Base-by-base conservation (phyloP, 2,329 filamentous ascomycete species). In the Rhytidhysteron rufulum region DNA sequence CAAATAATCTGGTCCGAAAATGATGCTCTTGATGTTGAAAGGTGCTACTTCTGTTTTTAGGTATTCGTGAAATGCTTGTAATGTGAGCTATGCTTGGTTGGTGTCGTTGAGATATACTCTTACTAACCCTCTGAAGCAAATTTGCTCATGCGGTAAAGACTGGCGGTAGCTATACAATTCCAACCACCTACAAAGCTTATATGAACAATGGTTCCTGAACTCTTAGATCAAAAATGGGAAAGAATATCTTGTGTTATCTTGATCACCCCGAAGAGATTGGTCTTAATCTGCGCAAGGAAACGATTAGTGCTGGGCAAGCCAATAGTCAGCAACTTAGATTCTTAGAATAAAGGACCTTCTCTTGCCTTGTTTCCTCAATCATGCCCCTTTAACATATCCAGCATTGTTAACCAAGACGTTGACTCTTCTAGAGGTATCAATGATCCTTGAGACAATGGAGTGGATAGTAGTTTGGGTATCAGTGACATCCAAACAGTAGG, bases 401-500 rank as follows among this genome's bases (percentile, higher is more conserved):
- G 53, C 51, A 25, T 48, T 54, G 37, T 54, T 51, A 1, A 56
- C 48, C 9, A 56, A 31, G 4, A 54, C 49, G 44, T 68, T 65
- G 4, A 52, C 39, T 11, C 16, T n/a, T 6, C 58, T 53, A 24
- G 41, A 41, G 4, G 48, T 5, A 1, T 63, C 43, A 13, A 63
- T 49, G 7, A 49, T 50, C 27, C 65, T 47, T 18, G 56, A 59
- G 19, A 74, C 61, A 0, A 54, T 57, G 1, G 51, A 52, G 25
- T 65, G 54, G 21, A 78, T 60, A 1, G 57, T 58, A 0, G 46
- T 40, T 13, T 70, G 60, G 1, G 65, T 42, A 1, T 62, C 55
- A 0, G 71, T 75, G 7, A 77, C 67, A 44, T 79, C 76, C 7
- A 79, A 67, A 1, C 66, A 55, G 3, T 74, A 45, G 0, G 66